Conservation (phyloP, 176 grass and related monocot species). For the Carex cristatella region DNA sequence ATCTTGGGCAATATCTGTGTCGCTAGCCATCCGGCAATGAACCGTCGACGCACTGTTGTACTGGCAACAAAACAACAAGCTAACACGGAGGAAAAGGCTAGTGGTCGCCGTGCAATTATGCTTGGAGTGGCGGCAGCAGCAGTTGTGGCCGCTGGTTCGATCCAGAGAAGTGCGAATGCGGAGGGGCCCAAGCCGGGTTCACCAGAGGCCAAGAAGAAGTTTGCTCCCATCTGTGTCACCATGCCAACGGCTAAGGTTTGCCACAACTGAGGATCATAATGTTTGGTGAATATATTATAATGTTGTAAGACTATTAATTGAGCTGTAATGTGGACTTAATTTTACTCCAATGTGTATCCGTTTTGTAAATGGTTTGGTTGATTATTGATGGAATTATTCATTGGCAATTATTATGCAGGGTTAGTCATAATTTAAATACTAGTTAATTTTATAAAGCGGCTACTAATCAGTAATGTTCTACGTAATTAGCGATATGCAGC, state of each 20-base stretch:
- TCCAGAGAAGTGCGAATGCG: conserved; percentile 32
- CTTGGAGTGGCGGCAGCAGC: conserved; percentile 29
- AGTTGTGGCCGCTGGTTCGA: conserved; percentile 34
- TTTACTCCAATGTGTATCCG: conserved; percentile 1
- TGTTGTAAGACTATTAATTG: not conserved
- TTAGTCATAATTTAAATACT: too few species aligned
- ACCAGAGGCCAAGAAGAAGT: conserved; percentile 73
- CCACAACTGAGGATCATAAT: conserved; percentile 15
- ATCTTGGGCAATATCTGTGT: conserved; percentile 24
- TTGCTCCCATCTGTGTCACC: conserved; percentile 64
- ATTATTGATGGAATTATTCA: not conserved
- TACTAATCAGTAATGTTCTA: too few species aligned
- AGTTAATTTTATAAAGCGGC: too few species aligned
- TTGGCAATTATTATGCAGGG: not conserved
- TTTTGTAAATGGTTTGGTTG: not conserved
- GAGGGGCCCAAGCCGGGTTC: conserved; percentile 38
- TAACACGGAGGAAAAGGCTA: not conserved
- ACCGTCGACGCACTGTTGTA: conserved; percentile 22
- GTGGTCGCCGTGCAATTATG: conserved; percentile 39
- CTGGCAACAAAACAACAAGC: conserved; percentile 4
- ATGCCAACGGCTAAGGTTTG: conserved; percentile 88
- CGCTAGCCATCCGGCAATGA: conserved; percentile 22
- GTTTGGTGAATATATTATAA: not conserved
- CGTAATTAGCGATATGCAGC: too few species aligned
- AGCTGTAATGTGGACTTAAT: not conserved